Evolutionary conservation across 495 filamentous ascomycete genomes (phyloP).

Genomic region (Talaromyces stipitatus): DNA sequence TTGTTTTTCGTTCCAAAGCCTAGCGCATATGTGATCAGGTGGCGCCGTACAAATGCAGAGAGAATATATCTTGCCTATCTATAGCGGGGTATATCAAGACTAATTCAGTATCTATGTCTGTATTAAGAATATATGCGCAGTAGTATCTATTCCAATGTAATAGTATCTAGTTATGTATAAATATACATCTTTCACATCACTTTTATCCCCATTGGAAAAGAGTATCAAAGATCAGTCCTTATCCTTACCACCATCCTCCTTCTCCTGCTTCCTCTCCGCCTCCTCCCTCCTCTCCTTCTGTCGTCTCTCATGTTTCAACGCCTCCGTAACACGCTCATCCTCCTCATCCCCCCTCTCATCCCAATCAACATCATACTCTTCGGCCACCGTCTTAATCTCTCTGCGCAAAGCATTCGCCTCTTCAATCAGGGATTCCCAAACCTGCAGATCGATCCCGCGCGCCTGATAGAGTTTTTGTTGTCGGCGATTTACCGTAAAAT

Average conservation of each 20-base stretch:
- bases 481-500: conserved; percentile 71
- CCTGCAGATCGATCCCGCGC: conserved; percentile 64
- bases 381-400: conserved; percentile 76
- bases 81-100: too few relatives aligned
- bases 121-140: background rate
- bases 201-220: background rate
- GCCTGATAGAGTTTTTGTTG: conserved; percentile 70
- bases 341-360: conserved; percentile 73
- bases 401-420: conserved; percentile 70
- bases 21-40: background rate
- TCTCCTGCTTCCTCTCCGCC: conserved; percentile 32
- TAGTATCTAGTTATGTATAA: background rate
- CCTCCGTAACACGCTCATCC: conserved; percentile 63
- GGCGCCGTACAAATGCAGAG: background rate
- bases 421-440: conserved; percentile 74
- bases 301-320: conserved; percentile 55
- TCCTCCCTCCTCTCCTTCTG: conserved; percentile 42
- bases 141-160: background rate
- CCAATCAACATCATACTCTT: conserved; percentile 93
- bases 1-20: background rate
- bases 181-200: background rate
- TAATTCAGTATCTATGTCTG: too few relatives aligned
- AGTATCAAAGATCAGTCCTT: conserved; percentile 3
- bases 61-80: background rate
- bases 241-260: conserved; percentile 30